Conservation (phyloP, 2,329 filamentous ascomycete species). For the Penicillium concentricum region DNA sequence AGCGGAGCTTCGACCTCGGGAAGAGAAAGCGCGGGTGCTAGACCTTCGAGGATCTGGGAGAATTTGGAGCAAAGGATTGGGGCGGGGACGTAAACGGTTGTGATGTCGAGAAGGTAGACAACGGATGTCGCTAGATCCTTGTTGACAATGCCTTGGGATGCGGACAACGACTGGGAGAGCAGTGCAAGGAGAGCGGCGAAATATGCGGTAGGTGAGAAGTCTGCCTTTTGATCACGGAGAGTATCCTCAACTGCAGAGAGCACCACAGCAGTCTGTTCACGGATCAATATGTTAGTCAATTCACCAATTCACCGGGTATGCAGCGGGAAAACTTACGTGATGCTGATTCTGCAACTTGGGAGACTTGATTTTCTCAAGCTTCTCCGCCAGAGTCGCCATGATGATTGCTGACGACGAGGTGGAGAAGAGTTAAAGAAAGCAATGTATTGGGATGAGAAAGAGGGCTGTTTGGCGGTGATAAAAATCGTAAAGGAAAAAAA, state of each 20-base stretch:
- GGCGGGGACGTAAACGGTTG: constrained; percentile 80
- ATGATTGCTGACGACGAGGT: constrained; percentile 31
- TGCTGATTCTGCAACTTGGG: constrained; percentile 95
- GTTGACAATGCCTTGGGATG: constrained; percentile 64
- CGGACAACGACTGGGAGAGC: constrained; percentile 71
- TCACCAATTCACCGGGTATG: background rate
- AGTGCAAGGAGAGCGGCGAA: constrained; percentile 93
- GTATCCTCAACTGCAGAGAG: constrained; percentile 91
- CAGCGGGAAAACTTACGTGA: constrained; percentile 59
- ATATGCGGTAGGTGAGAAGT: constrained; percentile 83
- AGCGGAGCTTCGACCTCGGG: constrained; percentile 83
- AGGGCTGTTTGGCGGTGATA: constrained; percentile 12
- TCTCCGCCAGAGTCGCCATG: constrained; percentile 73
- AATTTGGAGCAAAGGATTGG: constrained; percentile 92
- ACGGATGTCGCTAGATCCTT: constrained; percentile 81
- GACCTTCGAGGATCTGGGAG: constrained; percentile 81
- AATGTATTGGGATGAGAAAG: constrained; percentile 10
- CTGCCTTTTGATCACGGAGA: constrained; percentile 80
- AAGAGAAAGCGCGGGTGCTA: constrained; percentile 79
- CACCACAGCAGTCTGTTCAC: constrained; percentile 61
- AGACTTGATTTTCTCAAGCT: constrained; percentile 94
- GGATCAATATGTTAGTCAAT: constrained; percentile 10
- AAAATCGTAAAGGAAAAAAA: constrained; percentile 13
- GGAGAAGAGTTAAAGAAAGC: constrained; percentile 18
- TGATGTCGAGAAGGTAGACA: constrained; percentile 91